phyloP scores from a whole-genome alignment of 108 stramenopile genomes.

The Cyclostephanos tholiformis region DNA sequence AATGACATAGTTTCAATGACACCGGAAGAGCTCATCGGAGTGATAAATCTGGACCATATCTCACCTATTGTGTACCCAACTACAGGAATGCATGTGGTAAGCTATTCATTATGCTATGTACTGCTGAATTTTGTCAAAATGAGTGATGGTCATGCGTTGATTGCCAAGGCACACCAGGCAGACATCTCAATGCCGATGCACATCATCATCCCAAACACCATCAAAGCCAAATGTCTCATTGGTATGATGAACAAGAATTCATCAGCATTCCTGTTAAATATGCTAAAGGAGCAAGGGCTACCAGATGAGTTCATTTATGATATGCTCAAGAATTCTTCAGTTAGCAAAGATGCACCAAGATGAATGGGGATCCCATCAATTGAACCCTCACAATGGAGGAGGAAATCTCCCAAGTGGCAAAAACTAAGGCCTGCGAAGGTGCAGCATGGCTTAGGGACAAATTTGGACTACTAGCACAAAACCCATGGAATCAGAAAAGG shows the following conservation, averaged over 20 bases:
- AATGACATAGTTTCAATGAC: too few relatives aligned
- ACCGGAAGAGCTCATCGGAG: too few relatives aligned
- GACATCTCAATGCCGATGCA: neutral
- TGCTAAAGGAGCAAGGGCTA: neutral
- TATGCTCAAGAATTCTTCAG: neutral
- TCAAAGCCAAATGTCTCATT: neutral
- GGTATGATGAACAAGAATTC: neutral
- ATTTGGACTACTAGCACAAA: neutral
- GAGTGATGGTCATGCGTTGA: too few relatives aligned
- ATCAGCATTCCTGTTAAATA: neutral
- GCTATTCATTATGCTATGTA: too few relatives aligned
- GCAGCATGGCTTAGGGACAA: conserved; percentile 2
- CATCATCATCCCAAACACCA: neutral
- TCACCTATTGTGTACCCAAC: too few relatives aligned
- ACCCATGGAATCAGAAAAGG: neutral
- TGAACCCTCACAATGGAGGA: neutral
- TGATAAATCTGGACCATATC: too few relatives aligned
- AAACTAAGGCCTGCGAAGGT: neutral
- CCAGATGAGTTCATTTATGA: neutral
- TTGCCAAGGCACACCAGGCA: too few relatives aligned
- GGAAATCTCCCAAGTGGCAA: neutral
- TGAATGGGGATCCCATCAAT: neutral
- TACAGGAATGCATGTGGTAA: too few relatives aligned
- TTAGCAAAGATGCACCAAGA: too few relatives aligned
- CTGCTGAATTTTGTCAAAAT: too few relatives aligned